These are phyloP conservation scores for Magnaporthales sp. DNA, from an alignment of 2,329 filamentous ascomycete genomes.

Conservation along the genomic window DNA sequence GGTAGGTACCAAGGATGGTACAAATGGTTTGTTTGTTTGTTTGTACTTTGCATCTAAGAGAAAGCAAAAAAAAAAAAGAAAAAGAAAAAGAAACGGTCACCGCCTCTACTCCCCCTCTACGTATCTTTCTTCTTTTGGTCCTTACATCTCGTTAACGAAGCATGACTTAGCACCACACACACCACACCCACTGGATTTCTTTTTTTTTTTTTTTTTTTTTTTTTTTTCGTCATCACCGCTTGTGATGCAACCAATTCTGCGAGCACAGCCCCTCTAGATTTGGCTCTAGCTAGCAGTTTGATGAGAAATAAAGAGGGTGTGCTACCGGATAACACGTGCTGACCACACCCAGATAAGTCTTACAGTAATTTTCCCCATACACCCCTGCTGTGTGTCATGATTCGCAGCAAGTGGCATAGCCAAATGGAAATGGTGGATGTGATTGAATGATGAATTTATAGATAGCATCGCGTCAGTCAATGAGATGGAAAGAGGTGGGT, in stretches of 20 bases:
- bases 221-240: not conserved
- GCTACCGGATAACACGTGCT: not conserved
- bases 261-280: not conserved
- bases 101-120: no score
- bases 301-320: not conserved
- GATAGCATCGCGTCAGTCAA: not conserved
- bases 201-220: no score
- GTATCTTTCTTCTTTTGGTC: no score
- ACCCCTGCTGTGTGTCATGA: not conserved
- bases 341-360: not conserved
- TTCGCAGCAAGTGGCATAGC: not conserved
- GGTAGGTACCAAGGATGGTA: no score
- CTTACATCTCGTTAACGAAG: not conserved
- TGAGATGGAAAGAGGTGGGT: not conserved
- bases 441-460: not conserved
- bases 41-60: no score
- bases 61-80: no score
- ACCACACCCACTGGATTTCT: no score
- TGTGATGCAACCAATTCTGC: not conserved
- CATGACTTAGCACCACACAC: not conserved
- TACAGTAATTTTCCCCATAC: not conserved
- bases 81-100: no score
- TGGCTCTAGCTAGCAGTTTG: not conserved
- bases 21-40: no score
- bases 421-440: not conserved